Percentiles rank a stretch among this genome's conserved stretches.
phyloP scores from a whole-genome alignment of 2,329 filamentous ascomycete species.

The Cercospora janseana region DNA sequence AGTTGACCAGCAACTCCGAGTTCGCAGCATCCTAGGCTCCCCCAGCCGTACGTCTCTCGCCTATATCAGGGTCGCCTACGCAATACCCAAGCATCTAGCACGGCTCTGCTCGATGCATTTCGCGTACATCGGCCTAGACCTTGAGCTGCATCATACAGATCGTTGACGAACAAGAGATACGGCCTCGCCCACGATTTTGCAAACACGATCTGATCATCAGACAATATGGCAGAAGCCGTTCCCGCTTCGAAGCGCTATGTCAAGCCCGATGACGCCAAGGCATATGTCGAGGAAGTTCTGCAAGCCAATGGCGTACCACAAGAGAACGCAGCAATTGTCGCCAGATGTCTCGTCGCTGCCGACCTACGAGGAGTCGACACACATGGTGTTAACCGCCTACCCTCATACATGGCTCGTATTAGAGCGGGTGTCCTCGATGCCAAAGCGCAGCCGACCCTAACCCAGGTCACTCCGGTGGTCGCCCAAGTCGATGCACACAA shows the following conservation, averaged over 20 bases:
- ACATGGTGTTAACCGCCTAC: slow-evolving; percentile 74
- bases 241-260: slow-evolving; percentile 25
- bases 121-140: too few relatives aligned
- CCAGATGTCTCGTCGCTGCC: slow-evolving; percentile 68
- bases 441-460: slow-evolving; percentile 57
- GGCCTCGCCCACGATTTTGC: not conserved
- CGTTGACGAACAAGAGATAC: too few relatives aligned
- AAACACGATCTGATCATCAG: not conserved
- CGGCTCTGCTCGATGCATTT: too few relatives aligned
- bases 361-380: slow-evolving; percentile 78
- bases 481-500: slow-evolving; percentile 67
- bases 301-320: slow-evolving; percentile 59
- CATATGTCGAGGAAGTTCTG: slow-evolving; percentile 57
- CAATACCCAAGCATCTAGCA: too few relatives aligned
- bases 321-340: slow-evolving; percentile 60
- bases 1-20: not conserved
- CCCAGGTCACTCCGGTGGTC: slow-evolving; percentile 66
- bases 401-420: slow-evolving; percentile 72
- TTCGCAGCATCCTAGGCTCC: not conserved
- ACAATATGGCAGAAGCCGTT: not conserved
- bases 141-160: too few relatives aligned
- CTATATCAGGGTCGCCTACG: too few relatives aligned
- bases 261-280: slow-evolving; percentile 34
- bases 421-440: slow-evolving; percentile 67
- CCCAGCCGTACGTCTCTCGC: not conserved